Evolutionary conservation across 352 stramenopile species (phyloP).

Genomic region (Globisporangium paroecandrum): DNA sequence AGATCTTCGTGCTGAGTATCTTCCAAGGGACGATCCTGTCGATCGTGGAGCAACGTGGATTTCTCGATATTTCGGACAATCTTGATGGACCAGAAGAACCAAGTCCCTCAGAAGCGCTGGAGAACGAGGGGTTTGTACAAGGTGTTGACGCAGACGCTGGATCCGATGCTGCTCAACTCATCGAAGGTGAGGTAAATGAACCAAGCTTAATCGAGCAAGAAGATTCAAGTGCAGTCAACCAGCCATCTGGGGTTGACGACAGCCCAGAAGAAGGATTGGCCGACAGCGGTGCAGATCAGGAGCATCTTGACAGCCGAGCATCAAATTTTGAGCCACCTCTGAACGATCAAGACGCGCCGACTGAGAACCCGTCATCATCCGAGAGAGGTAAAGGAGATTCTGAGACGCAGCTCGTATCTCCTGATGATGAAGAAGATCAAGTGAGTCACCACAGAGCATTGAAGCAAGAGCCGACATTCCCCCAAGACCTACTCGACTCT

Average conservation of each 20-base stretch:
- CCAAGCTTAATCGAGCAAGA: neutral
- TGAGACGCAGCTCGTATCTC: neutral
- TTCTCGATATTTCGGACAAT: neutral
- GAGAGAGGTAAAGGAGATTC: neutral
- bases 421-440: neutral
- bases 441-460: neutral
- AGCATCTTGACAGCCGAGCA: neutral
- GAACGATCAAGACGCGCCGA: neutral
- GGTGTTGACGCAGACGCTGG: neutral
- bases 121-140: neutral
- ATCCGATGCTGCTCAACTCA: neutral
- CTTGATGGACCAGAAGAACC: neutral
- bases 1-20: constrained; percentile 10
- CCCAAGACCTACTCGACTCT: neutral
- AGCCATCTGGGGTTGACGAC: neutral
- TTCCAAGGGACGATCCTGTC: constrained; percentile 3
- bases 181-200: neutral
- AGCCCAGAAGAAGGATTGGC: neutral
- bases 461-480: neutral
- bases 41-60: neutral
- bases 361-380: neutral
- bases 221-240: neutral
- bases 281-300: neutral
- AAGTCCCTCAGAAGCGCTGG: too few species aligned
- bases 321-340: neutral